Conservation (phyloP, 139 green algal genomes). For the Auxenochlorella pyrenoidosa region DNA sequence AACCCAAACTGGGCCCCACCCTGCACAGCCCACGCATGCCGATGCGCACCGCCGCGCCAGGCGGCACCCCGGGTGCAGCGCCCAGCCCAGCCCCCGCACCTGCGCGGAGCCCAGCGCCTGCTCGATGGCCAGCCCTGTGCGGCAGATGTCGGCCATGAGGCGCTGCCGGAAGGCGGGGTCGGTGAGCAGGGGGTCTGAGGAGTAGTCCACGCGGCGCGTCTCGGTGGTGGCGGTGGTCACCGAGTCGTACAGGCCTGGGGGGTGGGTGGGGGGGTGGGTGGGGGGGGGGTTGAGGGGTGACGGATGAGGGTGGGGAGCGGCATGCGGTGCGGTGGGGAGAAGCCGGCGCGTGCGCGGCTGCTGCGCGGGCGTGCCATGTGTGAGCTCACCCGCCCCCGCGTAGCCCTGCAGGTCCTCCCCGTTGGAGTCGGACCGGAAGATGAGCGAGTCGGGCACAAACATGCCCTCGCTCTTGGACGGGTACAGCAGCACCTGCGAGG, state of each 20-base stretch:
- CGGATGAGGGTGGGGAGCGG: too few relatives aligned
- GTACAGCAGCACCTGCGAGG: slow-evolving; percentile 78
- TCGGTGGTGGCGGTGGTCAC: slow-evolving; percentile 92
- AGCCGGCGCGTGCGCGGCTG: too few relatives aligned
- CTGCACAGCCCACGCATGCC: too few relatives aligned
- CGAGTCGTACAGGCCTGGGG: slow-evolving; percentile 80
- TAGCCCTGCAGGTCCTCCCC: slow-evolving; percentile 97
- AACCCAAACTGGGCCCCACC: too few relatives aligned
- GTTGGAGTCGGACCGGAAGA: slow-evolving; percentile 96
- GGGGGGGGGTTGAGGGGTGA: background rate
- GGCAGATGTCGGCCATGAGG: slow-evolving; percentile 66
- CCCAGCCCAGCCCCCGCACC: background rate
- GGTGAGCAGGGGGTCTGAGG: slow-evolving; percentile 80
- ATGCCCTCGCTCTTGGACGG: slow-evolving; percentile 92
- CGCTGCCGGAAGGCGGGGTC: slow-evolving; percentile 73
- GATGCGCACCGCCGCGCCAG: too few relatives aligned
- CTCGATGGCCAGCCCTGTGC: slow-evolving; percentile 85
- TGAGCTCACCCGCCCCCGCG: slow-evolving; percentile 90
- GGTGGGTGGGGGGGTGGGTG: background rate
- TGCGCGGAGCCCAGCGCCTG: slow-evolving; percentile 67
- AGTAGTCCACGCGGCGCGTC: slow-evolving; percentile 77
- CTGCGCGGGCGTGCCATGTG: too few relatives aligned
- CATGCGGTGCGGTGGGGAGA: background rate
- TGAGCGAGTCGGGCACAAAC: slow-evolving; percentile 89
- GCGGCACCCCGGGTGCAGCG: too few relatives aligned